Evolutionary conservation across 139 green algal species (phyloP), one percentile per base, ranked within the genome.

Genomic region (Chlorella sp.): DNA sequence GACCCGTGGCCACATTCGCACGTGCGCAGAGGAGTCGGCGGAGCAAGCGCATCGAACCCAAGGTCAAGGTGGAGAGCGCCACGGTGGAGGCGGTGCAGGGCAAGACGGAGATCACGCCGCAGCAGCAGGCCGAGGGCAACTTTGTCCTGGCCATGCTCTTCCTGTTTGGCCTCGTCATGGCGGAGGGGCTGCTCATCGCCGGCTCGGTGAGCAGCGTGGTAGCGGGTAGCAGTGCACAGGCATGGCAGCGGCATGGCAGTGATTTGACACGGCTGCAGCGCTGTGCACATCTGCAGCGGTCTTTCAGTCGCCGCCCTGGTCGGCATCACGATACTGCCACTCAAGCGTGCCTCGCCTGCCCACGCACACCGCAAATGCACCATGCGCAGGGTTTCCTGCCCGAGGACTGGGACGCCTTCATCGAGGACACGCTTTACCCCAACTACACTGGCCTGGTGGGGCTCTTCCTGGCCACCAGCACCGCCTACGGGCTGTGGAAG

Each of bases 171-270:
- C 23, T 51, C 1, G 36, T 71, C 65, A 51, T 71, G 1, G 23
- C 61, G 22, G 65, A 71, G 30, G 65, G 65, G 2, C 65, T 71
- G 5, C 5, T 71, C 65, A 71, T 71, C 22, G 65, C 65, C 1
- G 65, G 65, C 35, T 71, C 65, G 65, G 65, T 71, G 65, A 60
- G 65, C 42, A 55, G n/a, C n/a, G n/a, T n/a, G n/a, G n/a, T n/a
- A n/a, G n/a, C n/a, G n/a, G n/a, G n/a, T n/a, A n/a, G n/a, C n/a
- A n/a, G n/a, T n/a, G n/a, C n/a, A n/a, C n/a, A n/a, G n/a, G n/a
- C n/a, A n/a, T n/a, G n/a, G n/a, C n/a, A n/a, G n/a, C n/a, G n/a
- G n/a, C n/a, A n/a, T n/a, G n/a, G n/a, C n/a, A n/a, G n/a, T n/a
- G n/a, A n/a, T n/a, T n/a, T n/a, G n/a, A n/a, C n/a, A n/a, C n/a